Evolutionary conservation across 331 rosid species (phyloP).

Genomic region (Rhamnella rubrinervis): DNA sequence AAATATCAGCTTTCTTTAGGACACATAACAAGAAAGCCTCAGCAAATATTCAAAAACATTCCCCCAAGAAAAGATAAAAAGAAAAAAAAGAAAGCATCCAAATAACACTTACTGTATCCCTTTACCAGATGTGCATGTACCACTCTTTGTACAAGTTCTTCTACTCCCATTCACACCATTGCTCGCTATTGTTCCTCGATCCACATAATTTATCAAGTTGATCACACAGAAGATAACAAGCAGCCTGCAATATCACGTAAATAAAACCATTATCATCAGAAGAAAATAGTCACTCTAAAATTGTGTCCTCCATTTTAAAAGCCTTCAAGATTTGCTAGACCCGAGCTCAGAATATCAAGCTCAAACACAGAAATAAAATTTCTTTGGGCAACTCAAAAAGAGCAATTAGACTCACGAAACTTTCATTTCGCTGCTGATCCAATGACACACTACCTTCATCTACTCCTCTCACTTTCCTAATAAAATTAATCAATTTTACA

Average conservation of each 20-base stretch:
- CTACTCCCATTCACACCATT: conserved; percentile 81
- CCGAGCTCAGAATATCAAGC: not conserved
- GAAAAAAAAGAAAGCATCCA: conserved; percentile 6
- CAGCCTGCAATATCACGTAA: conserved; percentile 42
- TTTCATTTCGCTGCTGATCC: no score
- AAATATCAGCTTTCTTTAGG: not conserved
- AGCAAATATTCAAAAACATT: not conserved
- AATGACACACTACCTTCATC: no score
- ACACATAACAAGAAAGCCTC: not conserved
- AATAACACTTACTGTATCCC: conserved; percentile 83
- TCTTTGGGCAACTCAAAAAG: no score
- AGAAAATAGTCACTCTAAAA: not conserved
- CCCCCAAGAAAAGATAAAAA: not conserved
- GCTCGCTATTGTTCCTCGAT: conserved; percentile 91
- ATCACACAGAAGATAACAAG: conserved; percentile 66
- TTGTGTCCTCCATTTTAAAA: not conserved
- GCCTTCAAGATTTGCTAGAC: not conserved
- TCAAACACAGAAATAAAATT: no score
- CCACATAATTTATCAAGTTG: conserved; percentile 78
- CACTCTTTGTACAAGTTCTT: conserved; percentile 51
- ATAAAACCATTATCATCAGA: not conserved
- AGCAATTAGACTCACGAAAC: no score
- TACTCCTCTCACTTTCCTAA: not conserved
- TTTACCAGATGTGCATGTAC: conserved; percentile 59
- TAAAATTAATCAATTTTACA: not conserved